Percentiles rank a stretch among this genome's conserved stretches.
Conservation (phyloP, 306 rosid species). For the Hylodesmum podocarpum region DNA sequence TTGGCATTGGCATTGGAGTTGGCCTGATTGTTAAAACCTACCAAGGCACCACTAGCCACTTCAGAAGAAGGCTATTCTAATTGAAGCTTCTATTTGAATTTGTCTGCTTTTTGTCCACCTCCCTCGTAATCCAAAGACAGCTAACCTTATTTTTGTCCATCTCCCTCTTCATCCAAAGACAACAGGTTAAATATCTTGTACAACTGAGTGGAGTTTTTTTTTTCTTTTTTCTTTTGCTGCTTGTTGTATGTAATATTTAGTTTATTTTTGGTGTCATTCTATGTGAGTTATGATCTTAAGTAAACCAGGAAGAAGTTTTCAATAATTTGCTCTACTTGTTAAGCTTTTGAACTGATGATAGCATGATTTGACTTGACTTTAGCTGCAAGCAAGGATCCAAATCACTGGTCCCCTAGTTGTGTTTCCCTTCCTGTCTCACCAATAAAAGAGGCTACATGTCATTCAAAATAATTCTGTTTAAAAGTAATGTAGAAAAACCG, state of each 20-base stretch:
- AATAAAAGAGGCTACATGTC: too few relatives aligned
- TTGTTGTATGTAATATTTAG: conserved; percentile 35
- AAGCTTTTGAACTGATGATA: neutral
- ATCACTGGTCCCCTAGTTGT: too few relatives aligned
- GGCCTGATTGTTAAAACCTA: conserved; percentile 73
- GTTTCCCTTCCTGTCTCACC: too few relatives aligned
- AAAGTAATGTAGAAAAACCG: too few relatives aligned
- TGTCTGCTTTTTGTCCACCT: conserved; percentile 5
- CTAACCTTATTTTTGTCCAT: conserved; percentile 20
- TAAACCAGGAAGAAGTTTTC: conserved; percentile 32
- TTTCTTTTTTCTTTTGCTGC: conserved; percentile 5
- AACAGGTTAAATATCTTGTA: conserved; percentile 15
- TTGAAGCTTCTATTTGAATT: neutral
- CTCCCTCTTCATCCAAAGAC: conserved; percentile 17
- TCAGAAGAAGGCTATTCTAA: conserved; percentile 53
- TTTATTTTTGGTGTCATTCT: conserved; percentile 17
- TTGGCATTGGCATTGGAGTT: conserved; percentile 81
- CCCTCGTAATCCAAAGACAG: conserved; percentile 20
- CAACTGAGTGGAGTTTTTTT: conserved; percentile 22
- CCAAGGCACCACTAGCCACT: conserved; percentile 72
- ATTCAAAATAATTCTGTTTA: too few relatives aligned
- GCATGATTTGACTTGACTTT: conserved; percentile 6
- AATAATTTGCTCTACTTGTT: conserved; percentile 21
- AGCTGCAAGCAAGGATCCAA: too few relatives aligned
- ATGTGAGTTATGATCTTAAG: conserved; percentile 22